A percentile compares a stretch with the other conserved stretches of the same genome.
Conservation (phyloP, 371 early-diverging fungal genomes). For the Saksenaea vasiformis region DNA sequence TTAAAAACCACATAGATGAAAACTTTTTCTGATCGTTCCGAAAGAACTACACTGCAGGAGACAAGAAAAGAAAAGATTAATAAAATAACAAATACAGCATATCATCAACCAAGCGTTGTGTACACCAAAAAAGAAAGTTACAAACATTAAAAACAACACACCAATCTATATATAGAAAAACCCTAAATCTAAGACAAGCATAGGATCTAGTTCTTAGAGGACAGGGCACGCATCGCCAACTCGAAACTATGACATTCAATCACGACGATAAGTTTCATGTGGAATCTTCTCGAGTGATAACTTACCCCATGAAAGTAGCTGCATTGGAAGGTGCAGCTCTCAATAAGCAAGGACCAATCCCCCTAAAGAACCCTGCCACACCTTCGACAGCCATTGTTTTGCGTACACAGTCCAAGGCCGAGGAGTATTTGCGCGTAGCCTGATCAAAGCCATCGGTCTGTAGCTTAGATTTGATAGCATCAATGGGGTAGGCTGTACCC, state of each 20-base stretch:
- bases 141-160: neutral
- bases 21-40: neutral
- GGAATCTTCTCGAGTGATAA: neutral
- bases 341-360: slow-evolving; percentile 83
- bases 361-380: slow-evolving; percentile 78
- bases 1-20: neutral
- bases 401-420: slow-evolving; percentile 67
- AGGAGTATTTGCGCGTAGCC: slow-evolving; percentile 58
- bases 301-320: slow-evolving; percentile 73
- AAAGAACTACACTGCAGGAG: neutral
- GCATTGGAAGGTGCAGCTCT: slow-evolving; percentile 91
- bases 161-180: neutral
- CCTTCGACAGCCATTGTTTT: slow-evolving; percentile 72
- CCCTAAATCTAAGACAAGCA: neutral
- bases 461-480: slow-evolving; percentile 78
- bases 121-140: neutral
- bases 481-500: slow-evolving; percentile 76
- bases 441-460: slow-evolving; percentile 75
- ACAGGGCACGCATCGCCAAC: slow-evolving; percentile 50
- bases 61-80: neutral
- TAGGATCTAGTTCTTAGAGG: slow-evolving; percentile 3
- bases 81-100: neutral
- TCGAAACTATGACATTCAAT: slow-evolving; percentile 37
- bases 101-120: neutral
- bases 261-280: neutral